Conservation (phyloP, 2,329 filamentous ascomycete species). For the Pseudocercospora cruenta region DNA sequence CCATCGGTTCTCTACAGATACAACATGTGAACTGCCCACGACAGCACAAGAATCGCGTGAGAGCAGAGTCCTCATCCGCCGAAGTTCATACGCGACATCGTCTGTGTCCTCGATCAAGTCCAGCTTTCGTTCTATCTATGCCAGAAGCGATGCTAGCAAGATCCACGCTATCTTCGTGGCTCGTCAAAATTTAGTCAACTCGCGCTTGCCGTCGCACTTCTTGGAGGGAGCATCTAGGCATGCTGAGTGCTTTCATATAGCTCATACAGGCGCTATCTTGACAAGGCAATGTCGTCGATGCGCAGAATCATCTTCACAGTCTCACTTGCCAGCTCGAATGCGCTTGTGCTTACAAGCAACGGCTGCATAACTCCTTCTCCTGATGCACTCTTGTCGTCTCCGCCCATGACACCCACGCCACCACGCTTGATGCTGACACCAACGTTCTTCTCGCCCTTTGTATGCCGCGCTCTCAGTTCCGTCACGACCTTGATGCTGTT, state of each 20-base stretch:
- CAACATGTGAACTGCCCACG: neutral
- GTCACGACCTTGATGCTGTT: constrained; percentile 99
- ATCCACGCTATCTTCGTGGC: neutral
- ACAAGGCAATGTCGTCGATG: constrained; percentile 68
- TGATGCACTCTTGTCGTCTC: constrained; percentile 35
- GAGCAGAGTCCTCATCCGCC: neutral
- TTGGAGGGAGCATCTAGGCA: neutral
- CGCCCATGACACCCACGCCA: constrained; percentile 92
- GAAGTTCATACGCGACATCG: neutral
- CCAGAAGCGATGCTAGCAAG: neutral
- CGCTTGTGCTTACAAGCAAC: constrained; percentile 92
- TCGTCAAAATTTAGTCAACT: neutral
- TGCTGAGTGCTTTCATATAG: neutral
- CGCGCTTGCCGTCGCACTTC: neutral
- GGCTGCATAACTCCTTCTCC: constrained; percentile 80
- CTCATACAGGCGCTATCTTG: constrained; percentile 30
- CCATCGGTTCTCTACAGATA: too few species aligned
- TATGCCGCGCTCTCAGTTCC: constrained; percentile 89
- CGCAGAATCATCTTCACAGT: constrained; percentile 93
- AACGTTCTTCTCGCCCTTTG: constrained; percentile 91
- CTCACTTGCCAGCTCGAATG: constrained; percentile 94
- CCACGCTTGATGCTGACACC: constrained; percentile 98
- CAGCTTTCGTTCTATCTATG: too few species aligned
- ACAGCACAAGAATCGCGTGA: neutral
- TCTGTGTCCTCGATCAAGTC: neutral